Evolutionary conservation across 2,329 filamentous ascomycete species (phyloP).

Genomic region (Neoascochyta sp.): DNA sequence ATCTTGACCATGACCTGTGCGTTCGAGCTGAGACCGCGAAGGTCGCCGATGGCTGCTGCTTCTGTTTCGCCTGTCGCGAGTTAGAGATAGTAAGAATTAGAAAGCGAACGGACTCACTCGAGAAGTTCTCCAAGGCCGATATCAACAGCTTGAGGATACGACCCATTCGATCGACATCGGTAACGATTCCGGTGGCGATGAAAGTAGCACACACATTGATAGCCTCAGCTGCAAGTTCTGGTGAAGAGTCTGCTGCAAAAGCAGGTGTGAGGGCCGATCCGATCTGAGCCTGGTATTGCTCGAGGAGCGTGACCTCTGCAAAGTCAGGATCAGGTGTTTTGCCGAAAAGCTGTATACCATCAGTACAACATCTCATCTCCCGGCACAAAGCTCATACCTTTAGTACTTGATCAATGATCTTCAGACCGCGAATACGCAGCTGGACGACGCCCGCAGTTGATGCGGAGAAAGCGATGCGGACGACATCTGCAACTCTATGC

Average conservation of each 20-base stretch:
- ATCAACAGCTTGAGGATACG: constrained; percentile 93
- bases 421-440: constrained; percentile 83
- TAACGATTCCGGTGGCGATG: constrained; percentile 94
- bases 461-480: constrained; percentile 94
- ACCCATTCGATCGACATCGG: constrained; percentile 97
- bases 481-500: constrained; percentile 80
- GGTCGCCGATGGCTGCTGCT: constrained; percentile 82
- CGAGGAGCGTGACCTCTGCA: constrained; percentile 89
- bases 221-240: constrained; percentile 90
- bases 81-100: constrained; percentile 13
- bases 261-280: constrained; percentile 93
- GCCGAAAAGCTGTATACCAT: constrained; percentile 78
- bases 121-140: constrained; percentile 87
- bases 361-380: constrained; percentile 83
- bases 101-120: constrained; percentile 47
- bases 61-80: constrained; percentile 58
- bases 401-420: constrained; percentile 88
- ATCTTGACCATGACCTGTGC: constrained; percentile 98
- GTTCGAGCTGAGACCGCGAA: constrained; percentile 90
- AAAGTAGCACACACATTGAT: constrained; percentile 98
- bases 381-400: no score
- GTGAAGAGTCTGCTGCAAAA: constrained; percentile 92
- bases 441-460: constrained; percentile 91
- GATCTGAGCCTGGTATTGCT: constrained; percentile 98
- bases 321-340: constrained; percentile 95